Conservation (phyloP, 1,284 basidiomycete species). For the Pseudozyma sp. region DNA sequence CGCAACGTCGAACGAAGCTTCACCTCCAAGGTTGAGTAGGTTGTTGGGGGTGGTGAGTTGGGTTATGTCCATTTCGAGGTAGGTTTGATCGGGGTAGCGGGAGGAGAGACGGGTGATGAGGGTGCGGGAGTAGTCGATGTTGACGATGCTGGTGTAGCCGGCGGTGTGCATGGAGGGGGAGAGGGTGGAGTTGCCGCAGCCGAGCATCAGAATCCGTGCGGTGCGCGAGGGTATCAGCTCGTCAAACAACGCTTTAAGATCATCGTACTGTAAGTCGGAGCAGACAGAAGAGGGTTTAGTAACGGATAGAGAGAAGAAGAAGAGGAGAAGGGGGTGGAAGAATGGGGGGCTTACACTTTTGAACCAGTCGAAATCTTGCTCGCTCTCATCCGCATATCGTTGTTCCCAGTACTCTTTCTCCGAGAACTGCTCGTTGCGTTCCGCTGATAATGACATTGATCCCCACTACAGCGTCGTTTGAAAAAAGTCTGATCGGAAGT, state of each 20-base stretch:
- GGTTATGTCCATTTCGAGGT: constrained; percentile 62
- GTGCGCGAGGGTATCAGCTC: constrained; percentile 48
- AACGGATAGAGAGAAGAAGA: too few species aligned
- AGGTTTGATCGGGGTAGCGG: constrained; percentile 47
- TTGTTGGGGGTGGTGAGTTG: constrained; percentile 38
- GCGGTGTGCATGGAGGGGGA: constrained; percentile 53
- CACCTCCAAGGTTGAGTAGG: constrained; percentile 42
- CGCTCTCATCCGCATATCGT: constrained; percentile 49
- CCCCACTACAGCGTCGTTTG: too few species aligned
- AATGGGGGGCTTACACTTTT: constrained; percentile 36
- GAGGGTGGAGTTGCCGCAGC: constrained; percentile 63
- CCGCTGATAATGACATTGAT: constrained; percentile 41
- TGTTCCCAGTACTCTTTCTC: constrained; percentile 61
- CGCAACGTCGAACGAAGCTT: constrained; percentile 52
- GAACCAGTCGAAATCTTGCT: constrained; percentile 63
- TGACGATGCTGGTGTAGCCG: constrained; percentile 56
- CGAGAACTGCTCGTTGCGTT: constrained; percentile 55
- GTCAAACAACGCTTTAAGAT: constrained; percentile 38
- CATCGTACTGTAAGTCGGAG: constrained; percentile 3
- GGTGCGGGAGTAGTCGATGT: constrained; percentile 57
- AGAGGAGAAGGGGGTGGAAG: too few species aligned
- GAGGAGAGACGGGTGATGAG: constrained; percentile 54
- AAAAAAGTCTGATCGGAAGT: too few species aligned
- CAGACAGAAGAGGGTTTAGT: too few species aligned
- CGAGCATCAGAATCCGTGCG: constrained; percentile 62